phyloP scores from a whole-genome alignment of 768 basidiomycete genomes.

The Russula ochroleuca region DNA sequence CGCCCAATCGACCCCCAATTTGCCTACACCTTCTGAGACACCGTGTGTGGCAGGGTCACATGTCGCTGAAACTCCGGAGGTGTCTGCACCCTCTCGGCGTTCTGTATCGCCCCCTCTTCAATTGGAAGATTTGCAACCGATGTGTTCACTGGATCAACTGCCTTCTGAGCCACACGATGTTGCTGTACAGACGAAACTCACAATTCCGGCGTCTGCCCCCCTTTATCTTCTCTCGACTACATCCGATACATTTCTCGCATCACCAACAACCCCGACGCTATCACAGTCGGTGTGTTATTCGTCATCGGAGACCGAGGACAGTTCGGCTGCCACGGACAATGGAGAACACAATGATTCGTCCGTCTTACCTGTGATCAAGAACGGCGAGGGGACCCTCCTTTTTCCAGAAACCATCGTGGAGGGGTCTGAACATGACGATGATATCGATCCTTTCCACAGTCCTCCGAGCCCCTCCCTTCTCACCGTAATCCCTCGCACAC shows the following conservation, averaged over 20 bases:
- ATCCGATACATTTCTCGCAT: not conserved
- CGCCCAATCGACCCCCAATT: not conserved
- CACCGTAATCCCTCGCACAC: not conserved
- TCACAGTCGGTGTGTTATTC: constrained; percentile 19
- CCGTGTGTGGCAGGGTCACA: not conserved
- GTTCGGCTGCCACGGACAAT: not conserved
- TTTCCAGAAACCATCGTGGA: constrained; percentile 20
- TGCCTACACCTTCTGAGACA: not conserved
- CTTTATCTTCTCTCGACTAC: not conserved
- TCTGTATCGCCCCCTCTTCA: constrained; percentile 1
- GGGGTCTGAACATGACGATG: constrained; percentile 13
- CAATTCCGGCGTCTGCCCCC: not conserved
- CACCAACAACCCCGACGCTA: constrained; percentile 19
- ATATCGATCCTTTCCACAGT: constrained; percentile 6
- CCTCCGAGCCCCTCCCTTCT: not conserved
- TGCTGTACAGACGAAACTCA: not conserved
- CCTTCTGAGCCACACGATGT: not conserved
- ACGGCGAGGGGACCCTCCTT: constrained; percentile 8
- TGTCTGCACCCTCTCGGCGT: not conserved
- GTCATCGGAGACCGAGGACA: constrained; percentile 17
- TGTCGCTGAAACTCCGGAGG: not conserved
- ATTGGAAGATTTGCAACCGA: not conserved
- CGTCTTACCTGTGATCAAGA: constrained; percentile 16
- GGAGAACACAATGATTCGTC: constrained; percentile 7
- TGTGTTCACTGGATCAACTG: not conserved